Evolutionary conservation across 1,139 yeast species (phyloP), one percentile per base, ranked within the genome.

Genomic region (Diutina sp.): DNA sequence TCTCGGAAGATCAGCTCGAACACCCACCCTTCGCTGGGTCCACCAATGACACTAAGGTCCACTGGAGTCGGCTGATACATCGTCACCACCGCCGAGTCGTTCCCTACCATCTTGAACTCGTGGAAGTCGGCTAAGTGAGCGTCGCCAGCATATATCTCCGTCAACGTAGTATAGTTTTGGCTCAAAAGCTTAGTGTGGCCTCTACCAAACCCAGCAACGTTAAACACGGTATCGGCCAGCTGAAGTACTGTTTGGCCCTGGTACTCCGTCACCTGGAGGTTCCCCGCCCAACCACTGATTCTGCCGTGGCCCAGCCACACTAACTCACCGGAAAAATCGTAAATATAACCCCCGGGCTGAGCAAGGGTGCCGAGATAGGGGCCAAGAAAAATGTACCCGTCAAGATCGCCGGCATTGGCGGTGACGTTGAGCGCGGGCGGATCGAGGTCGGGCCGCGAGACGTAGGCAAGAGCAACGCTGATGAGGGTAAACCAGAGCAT

Each of bases 221-320:
- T 69, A 57, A 68, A 72, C 41, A 67, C 63, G 4, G 73, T 74
- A 62, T 71, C 74, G 59, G 70, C 70, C 6, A 70, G 64, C 56
- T 67, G 70, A 16, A 71, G 59, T 16, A 66, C 60, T 55, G 66
- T 67, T 46, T 66, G 59, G 2, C 69, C 72, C 44, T 67, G 58
- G 48, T 65, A 56, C 21, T 54, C 59, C n/a, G 66, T 67, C 6
- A 68, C 68, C 59, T 71, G 74, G 61, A 71, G 68, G 58, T 71
- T 70, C 44, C 71, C 63, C 1, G 70, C 67, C 70, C 72, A 66
- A 52, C 67, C 70, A 9, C 72, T 68, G 54, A 65, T 66, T 58
- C 67, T 64, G 12, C 66, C 61, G 59, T 65, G 70, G 0, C 73
- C 72, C 4, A 72, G 68, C 74, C 74, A 71, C 21, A 71, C 71